Evolutionary conservation across 345 rosid genomes (phyloP).

Genomic region (Syzygium aqueum): DNA sequence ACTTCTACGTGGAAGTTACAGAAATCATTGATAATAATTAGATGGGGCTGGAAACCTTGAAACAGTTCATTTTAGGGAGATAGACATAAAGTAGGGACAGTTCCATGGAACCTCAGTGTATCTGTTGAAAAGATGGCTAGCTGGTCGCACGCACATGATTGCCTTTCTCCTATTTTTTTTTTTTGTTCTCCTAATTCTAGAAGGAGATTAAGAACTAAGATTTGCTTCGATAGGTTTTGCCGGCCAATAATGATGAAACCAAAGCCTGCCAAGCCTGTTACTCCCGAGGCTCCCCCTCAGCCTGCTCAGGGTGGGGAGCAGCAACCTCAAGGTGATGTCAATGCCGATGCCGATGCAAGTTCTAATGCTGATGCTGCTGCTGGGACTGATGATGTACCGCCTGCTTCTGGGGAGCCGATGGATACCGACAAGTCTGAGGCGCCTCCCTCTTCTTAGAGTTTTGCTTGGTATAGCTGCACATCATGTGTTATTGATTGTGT

Average conservation of each 20-base stretch:
- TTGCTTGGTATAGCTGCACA: neutral
- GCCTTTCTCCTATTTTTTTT: neutral
- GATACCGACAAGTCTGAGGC: constrained; percentile 49
- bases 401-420: constrained; percentile 59
- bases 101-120: neutral
- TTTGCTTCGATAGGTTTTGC: constrained; percentile 41
- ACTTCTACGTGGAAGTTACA: neutral
- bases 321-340: constrained; percentile 1
- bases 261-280: constrained; percentile 61
- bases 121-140: neutral
- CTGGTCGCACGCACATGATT: neutral
- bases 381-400: constrained; percentile 23
- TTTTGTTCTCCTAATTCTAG: neutral
- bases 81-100: neutral
- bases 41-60: neutral
- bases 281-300: constrained; percentile 53
- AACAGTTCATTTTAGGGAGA: neutral
- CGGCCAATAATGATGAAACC: constrained; percentile 89
- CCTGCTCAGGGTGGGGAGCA: constrained; percentile 35
- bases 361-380: constrained; percentile 10
- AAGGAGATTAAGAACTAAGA: neutral
- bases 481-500: neutral
- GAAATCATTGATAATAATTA: neutral
- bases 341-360: constrained; percentile 8
- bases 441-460: constrained; percentile 20